Base-by-base conservation (phyloP, 441 rosid genomes). In the Viola pubescens region DNA sequence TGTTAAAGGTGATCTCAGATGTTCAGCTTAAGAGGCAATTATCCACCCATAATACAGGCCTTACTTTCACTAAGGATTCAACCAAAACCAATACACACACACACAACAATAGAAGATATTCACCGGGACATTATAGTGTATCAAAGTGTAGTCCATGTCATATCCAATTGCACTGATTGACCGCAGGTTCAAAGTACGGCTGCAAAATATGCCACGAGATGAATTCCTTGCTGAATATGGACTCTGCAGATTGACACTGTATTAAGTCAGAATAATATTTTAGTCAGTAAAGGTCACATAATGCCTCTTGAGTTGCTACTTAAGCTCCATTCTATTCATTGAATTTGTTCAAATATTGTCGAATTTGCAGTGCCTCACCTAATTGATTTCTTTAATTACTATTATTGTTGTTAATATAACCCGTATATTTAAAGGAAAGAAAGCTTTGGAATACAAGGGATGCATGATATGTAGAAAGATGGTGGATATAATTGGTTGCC, bases 131-230 rank as follows among this genome's bases (percentile, higher is more conserved):
- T 88, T 94, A 75, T 89, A 94, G 62, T 94, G 98, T 58, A 94
- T 79, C 87, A 94, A 75, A 70, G 98, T 94, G 75, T 94, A 94
- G 78, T 94, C 98, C 98, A 89, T 88, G 77, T 94, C 98, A 64
- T 94, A 94, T 67, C 98, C 98, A 69, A 89, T 94, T 37, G 81
- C 96, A 80, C 96, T 86, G 52, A 94, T 89, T 51, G 98, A 94
- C 58, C 97, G 87, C 37, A 94, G 87, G 77, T 89, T 89, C 80
- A 94, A 66, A 26, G 96, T 88, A 57, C 97, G 89, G 69, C 82
- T 94, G 73, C 98, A 89, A 67, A 94, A 94, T 66, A 94, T 86
- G 60, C 98, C 98, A 37, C 89, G 83, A 66, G 97, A 82, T 58
- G 96, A 89, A 73, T 80, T 75, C 74, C 88, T 87, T 0, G 82